phyloP scores from a whole-genome alignment of 352 stramenopile species.

The Phytopythium ostracodes region DNA sequence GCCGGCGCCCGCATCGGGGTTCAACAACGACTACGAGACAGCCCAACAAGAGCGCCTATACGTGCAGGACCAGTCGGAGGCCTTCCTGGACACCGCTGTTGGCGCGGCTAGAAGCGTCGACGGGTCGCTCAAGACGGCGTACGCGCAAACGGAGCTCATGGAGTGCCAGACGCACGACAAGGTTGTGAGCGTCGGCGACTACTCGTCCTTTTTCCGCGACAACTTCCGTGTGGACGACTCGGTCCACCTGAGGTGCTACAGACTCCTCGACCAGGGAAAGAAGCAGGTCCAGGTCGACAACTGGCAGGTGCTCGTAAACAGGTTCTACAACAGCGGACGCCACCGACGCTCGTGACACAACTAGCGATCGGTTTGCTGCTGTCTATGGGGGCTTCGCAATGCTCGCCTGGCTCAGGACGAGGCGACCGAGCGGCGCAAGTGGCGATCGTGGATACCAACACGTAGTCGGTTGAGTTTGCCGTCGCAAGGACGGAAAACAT shows the following conservation, averaged over 20 bases:
- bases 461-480: no score
- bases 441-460: no score
- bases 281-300: not conserved
- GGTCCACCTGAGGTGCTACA: conserved; percentile 17
- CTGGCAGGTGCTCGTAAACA: not conserved
- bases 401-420: no score
- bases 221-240: conserved; percentile 17
- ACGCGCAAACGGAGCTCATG: conserved; percentile 26
- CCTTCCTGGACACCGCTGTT: conserved; percentile 18
- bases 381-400: no score
- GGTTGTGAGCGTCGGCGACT: conserved; percentile 21
- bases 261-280: conserved; percentile 7
- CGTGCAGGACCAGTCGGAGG: conserved; percentile 16
- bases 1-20: not conserved
- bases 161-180: conserved; percentile 25
- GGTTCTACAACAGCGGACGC: not conserved
- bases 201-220: conserved; percentile 20
- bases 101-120: conserved; percentile 13
- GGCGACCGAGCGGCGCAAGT: no score
- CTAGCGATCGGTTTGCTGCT: no score
- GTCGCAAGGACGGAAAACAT: no score
- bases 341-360: no score
- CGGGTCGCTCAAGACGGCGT: conserved; percentile 19
- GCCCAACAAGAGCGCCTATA: conserved; percentile 13
- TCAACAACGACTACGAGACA: conserved; percentile 7